Base-by-base conservation (phyloP, 2,329 filamentous ascomycete species). In the Talaromyces sp. region DNA sequence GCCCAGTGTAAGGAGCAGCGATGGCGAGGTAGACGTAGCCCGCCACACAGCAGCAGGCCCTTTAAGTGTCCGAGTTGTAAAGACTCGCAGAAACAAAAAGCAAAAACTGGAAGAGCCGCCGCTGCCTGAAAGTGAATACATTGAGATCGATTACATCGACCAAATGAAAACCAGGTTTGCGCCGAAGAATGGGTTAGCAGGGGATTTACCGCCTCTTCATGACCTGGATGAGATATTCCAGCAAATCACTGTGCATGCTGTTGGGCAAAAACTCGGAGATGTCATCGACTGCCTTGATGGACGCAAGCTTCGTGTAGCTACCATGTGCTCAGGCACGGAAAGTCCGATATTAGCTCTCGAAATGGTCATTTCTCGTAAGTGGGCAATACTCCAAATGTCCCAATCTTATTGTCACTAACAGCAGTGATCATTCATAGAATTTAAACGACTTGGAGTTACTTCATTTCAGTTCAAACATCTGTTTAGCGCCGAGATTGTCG, bases 261-360 rank as follows among this genome's bases (percentile, higher is more conserved):
- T 72, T 42, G 23, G 69, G 60, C 62, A 71, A 64, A 65, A 72
- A 10, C 66, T 83, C 9, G 57, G 68, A 33, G 61, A 76, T 57
- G 72, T 77, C 1, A 50, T 81, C 1, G 31, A 69, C 2, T 65
- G 73, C 56, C 65, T 81, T 1, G 68, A 72, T 8, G 69, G 69
- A 2, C 69, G 76, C 6, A 69, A 76, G 4, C 66, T 89, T 30
- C 75, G 81, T 8, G 78, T 92, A 30, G 89, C 83, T 0, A 94
- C 90, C 0, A 85, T 92, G 78, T 93, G 89, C 70, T 92, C 89
- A 1, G 90, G 90, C 0, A 93, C 90, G 0, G 90, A 94, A 66
- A 86, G 86, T 4, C 90, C 90, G 0, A 75, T 94, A 1, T 78
- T 92, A 1, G 87, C 87, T 0, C 70, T 92, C 14, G 76, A 85